These are phyloP conservation scores for Chrysanthemum lavandulifolium DNA, from an alignment of 129 eudicot genomes.

Conservation along the genomic window DNA sequence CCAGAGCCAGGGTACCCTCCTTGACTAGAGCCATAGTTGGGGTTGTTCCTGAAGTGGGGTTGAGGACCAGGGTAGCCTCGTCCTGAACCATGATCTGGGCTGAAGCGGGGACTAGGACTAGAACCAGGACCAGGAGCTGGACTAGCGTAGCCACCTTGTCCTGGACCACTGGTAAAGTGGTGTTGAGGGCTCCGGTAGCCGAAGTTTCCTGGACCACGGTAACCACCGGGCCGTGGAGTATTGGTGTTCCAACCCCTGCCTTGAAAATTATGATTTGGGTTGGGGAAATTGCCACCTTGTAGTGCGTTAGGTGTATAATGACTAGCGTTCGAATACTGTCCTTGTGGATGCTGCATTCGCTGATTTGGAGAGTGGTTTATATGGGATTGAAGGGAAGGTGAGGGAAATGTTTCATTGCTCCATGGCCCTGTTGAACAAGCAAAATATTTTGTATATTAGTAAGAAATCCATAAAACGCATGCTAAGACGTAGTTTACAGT, in stretches of 20 bases:
- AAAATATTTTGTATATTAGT: not conserved
- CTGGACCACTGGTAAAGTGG: slow-evolving; percentile 22
- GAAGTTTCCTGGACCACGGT: slow-evolving; percentile 22
- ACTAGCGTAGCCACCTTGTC: slow-evolving; percentile 30
- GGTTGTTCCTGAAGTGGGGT: slow-evolving; percentile 37
- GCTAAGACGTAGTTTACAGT: not conserved
- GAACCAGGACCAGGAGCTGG: slow-evolving; percentile 14
- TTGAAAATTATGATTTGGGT: slow-evolving; percentile 30
- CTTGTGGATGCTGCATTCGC: slow-evolving; percentile 44
- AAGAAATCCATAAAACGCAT: not conserved
- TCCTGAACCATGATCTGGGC: slow-evolving; percentile 29
- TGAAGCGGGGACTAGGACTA: slow-evolving; percentile 21
- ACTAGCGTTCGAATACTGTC: slow-evolving; percentile 33
- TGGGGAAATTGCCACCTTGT: slow-evolving; percentile 36
- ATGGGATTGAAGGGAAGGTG: slow-evolving; percentile 45
- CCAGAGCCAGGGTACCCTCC: slow-evolving; percentile 42
- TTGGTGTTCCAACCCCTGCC: slow-evolving; percentile 33
- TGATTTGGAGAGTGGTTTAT: slow-evolving; percentile 33
- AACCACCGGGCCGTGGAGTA: slow-evolving; percentile 26
- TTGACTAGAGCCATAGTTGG: slow-evolving; percentile 23
- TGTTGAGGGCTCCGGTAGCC: slow-evolving; percentile 31
- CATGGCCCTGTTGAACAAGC: slow-evolving; percentile 47
- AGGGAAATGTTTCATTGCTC: slow-evolving; percentile 31
- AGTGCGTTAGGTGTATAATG: slow-evolving; percentile 42
- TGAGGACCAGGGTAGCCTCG: slow-evolving; percentile 34